Percentiles rank a stretch among this genome's conserved stretches.
Conservation (phyloP, 176 grass and related monocot genomes). For the Elaeis guineensis region DNA sequence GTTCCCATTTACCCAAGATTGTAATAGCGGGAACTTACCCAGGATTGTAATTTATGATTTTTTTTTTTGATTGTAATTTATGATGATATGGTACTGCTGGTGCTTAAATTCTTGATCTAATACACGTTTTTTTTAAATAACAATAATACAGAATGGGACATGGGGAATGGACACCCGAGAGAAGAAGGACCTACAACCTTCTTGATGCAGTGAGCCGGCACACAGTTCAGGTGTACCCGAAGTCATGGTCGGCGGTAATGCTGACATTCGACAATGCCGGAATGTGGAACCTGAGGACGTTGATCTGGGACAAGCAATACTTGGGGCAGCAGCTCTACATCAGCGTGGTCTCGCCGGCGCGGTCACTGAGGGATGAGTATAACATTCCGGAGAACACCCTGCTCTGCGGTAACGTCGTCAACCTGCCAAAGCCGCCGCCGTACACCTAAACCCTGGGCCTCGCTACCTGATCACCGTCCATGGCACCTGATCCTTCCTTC, state of each 20-base stretch:
- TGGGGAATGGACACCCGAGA: constrained; percentile 40
- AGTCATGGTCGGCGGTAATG: constrained; percentile 88
- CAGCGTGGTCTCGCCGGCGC: constrained; percentile 56
- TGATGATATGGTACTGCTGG: too few relatives aligned
- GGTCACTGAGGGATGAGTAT: constrained; percentile 89
- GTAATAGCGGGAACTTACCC: too few relatives aligned
- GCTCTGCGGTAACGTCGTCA: constrained; percentile 60
- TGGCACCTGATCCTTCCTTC: too few relatives aligned
- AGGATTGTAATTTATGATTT: too few relatives aligned
- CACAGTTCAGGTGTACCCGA: constrained; percentile 87
- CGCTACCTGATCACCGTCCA: too few relatives aligned
- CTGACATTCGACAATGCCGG: constrained; percentile 93
- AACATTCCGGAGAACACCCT: constrained; percentile 52
- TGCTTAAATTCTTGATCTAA: too few relatives aligned
- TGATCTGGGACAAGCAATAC: constrained; percentile 68
- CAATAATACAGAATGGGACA: constrained; percentile 55
- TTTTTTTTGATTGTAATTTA: too few relatives aligned
- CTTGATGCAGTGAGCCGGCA: constrained; percentile 91
- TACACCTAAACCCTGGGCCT: constrained; percentile 19
- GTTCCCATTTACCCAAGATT: too few relatives aligned
- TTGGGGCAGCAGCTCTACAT: constrained; percentile 76
- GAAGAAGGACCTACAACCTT: constrained; percentile 62
- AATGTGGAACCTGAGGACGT: constrained; percentile 91
- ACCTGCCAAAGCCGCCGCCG: constrained; percentile 59
- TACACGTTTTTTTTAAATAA: too few relatives aligned